Percentiles rank a stretch among this genome's conserved stretches.
Evolutionary conservation across 2,329 filamentous ascomycete species (phyloP).

Genomic region (Talaromyces sp.): DNA sequence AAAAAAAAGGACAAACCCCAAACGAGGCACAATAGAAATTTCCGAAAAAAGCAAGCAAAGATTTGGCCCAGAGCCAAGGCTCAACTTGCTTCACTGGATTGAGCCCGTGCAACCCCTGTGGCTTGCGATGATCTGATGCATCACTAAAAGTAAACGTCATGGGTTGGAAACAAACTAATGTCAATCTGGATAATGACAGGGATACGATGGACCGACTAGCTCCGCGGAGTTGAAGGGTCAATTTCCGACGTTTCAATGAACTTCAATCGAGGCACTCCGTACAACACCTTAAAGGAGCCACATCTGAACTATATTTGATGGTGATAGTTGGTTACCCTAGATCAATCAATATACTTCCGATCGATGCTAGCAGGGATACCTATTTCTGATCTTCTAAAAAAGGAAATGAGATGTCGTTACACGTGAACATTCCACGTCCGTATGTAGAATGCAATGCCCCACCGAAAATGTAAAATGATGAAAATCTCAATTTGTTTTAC

Average conservation of each 20-base stretch:
- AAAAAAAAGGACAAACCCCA: neutral
- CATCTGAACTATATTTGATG: too few relatives aligned
- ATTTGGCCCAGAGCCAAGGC: neutral
- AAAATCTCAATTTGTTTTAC: neutral
- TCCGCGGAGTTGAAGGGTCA: neutral
- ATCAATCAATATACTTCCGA: neutral
- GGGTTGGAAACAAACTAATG: neutral
- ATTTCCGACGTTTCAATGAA: neutral
- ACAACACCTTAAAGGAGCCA: neutral
- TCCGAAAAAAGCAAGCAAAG: neutral
- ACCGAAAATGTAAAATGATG: neutral
- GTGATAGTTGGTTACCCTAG: neutral
- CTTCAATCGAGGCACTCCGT: neutral
- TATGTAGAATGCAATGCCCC: neutral
- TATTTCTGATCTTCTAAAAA: neutral
- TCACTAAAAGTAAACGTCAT: conserved; percentile 9
- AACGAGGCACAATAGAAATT: neutral
- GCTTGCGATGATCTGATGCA: conserved; percentile 16
- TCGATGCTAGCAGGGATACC: neutral
- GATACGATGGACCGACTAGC: conserved; percentile 2
- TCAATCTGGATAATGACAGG: conserved; percentile 10
- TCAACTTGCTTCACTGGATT: neutral
- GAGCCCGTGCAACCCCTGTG: conserved; percentile 16
- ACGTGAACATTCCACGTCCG: neutral
- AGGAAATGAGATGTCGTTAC: neutral